A percentile compares a stretch with the other conserved stretches of the same genome.
These are phyloP conservation scores for Dillenia turbinata DNA, from an alignment of 164 flowering plant genomes.

Conservation along the genomic window DNA sequence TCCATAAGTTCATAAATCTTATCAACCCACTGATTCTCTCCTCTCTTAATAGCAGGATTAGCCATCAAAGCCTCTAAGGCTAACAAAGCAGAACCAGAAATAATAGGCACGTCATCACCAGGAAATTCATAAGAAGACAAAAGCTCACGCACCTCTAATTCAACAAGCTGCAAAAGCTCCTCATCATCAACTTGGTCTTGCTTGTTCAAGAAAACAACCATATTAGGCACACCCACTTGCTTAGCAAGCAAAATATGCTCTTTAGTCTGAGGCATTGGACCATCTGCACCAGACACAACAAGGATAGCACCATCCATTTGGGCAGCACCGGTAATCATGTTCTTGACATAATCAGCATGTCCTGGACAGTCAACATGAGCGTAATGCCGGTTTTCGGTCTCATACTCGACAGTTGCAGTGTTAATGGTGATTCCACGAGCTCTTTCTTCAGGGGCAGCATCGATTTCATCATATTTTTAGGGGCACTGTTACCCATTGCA, in stretches of 20 bases:
- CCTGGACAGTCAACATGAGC: constrained; percentile 36
- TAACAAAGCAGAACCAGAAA: constrained; percentile 31
- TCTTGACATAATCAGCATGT: constrained; percentile 31
- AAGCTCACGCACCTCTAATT: constrained; percentile 33
- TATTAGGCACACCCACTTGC: constrained; percentile 38
- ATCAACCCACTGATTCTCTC: constrained; percentile 34
- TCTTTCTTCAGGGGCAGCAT: constrained; percentile 33
- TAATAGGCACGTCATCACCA: constrained; percentile 34
- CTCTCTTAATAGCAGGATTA: constrained; percentile 26
- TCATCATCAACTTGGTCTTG: constrained; percentile 36
- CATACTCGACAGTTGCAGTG: constrained; percentile 38
- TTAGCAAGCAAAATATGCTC: constrained; percentile 34
- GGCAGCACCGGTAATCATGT: constrained; percentile 33
- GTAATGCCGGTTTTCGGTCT: constrained; percentile 31
- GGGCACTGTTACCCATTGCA: constrained; percentile 26
- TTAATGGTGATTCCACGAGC: constrained; percentile 34
- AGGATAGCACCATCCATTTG: constrained; percentile 37
- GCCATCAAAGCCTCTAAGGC: constrained; percentile 31
- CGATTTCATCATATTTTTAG: constrained; percentile 37
- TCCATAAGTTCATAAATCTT: constrained; percentile 33
- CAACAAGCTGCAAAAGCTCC: constrained; percentile 30
- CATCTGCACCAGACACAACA: constrained; percentile 34
- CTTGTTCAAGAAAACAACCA: constrained; percentile 37
- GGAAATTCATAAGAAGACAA: constrained; percentile 32
- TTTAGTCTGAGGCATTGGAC: constrained; percentile 37